Evolutionary conservation across 148 eudicot species (phyloP).

Genomic region (Vaccinium vitisidaea): DNA sequence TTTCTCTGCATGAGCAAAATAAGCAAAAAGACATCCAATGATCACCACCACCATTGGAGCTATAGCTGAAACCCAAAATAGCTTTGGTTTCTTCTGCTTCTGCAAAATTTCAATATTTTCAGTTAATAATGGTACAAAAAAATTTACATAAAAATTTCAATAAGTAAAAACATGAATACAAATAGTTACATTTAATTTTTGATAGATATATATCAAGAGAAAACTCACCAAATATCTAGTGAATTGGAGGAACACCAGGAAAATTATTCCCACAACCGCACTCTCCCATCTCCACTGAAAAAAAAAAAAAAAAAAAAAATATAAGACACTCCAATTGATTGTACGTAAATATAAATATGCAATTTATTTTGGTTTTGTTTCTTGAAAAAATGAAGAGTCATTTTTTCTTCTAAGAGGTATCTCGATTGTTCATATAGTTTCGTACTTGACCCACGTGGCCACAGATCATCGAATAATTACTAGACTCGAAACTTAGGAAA

Average conservation of each 20-base stretch:
- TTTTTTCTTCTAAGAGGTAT: too few relatives aligned
- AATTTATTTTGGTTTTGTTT: not conserved
- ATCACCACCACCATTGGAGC: slow-evolving; percentile 67
- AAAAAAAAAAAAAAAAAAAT: not conserved
- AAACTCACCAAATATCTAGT: slow-evolving; percentile 58
- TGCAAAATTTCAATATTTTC: slow-evolving; percentile 27
- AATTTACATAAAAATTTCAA: not conserved
- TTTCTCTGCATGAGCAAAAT: slow-evolving; percentile 65
- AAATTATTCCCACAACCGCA: slow-evolving; percentile 59
- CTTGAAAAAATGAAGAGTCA: not conserved
- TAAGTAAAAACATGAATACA: not conserved
- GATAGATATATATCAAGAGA: not conserved
- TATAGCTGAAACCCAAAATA: slow-evolving; percentile 82
- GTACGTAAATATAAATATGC: not conserved
- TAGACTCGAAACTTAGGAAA: too few relatives aligned
- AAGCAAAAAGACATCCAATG: slow-evolving; percentile 64
- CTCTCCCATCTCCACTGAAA: slow-evolving; percentile 80
- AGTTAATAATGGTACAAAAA: not conserved
- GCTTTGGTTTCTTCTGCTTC: slow-evolving; percentile 64
- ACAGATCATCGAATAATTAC: too few relatives aligned
- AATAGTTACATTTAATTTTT: not conserved
- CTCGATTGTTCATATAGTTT: too few relatives aligned
- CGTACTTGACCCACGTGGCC: too few relatives aligned
- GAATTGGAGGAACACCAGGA: slow-evolving; percentile 62
- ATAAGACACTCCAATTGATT: not conserved